Base-by-base conservation (phyloP, 106 monocot genomes). In the Platanthera guangdongensis region DNA sequence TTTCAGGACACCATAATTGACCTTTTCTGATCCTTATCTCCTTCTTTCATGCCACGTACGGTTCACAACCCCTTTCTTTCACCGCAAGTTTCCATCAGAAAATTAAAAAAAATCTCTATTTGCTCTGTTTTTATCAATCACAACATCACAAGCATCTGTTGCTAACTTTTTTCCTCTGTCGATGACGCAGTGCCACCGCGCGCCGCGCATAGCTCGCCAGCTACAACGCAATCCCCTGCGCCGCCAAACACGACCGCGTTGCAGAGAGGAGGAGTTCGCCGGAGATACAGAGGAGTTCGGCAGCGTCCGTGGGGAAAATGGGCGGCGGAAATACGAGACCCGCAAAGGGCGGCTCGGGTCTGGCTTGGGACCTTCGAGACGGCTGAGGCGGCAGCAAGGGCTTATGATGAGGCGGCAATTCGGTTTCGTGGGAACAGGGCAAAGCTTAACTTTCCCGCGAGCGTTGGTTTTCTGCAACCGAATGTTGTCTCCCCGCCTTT, bases 291-390 rank as follows among this genome's bases (percentile, higher is more conserved):
- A 5, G 90, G 90, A 10, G 90, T 90, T 22, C 82, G 90, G 59
- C 90, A 87, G 49, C 82, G 90, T 7, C 90, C 90, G 8, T 90
- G 90, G 90, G 90, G 90, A 0, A 90, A 87, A 77, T 90, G 90
- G 90, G 90, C 90, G 13, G 90, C 90, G 7, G 90, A 90, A 71
- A 90, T 90, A 52, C 8, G 90, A 14, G 90, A 90, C 70, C 90
- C 90, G 16, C 73, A 79, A 73, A 90, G 83, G 76, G 90, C 90
- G 6, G 81, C 90, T 4, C 84, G 90, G 5, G 87, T 90, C 3
- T 90, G 90, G 90, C 90, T 90, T 60, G 90, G 90, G 75, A 90
- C 90, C 47, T 90, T 87, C 76, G 80, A 85, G 71, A 90, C 87
- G 12, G 87, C 90, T 2, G 87, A 87, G 68, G 87, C 78, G 53